A percentile compares a stretch with the other conserved stretches of the same genome.
phyloP scores from a whole-genome alignment of 2,329 filamentous ascomycete genomes.

The Aulographum hederae region DNA sequence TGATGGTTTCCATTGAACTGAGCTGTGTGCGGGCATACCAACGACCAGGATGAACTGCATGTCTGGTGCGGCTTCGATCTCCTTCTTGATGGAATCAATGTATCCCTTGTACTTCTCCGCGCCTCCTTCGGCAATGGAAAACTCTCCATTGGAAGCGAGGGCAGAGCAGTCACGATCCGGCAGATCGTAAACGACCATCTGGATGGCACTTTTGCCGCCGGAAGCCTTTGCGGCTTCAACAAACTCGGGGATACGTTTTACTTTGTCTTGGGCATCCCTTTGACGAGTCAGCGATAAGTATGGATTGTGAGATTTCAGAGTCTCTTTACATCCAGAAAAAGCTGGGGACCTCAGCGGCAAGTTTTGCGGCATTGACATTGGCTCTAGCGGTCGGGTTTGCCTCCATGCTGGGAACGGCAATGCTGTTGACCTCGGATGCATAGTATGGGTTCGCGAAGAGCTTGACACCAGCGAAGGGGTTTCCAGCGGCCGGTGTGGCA shows the following conservation, averaged over 20 bases:
- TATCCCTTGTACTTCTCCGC: conserved; percentile 33
- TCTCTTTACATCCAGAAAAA: no score
- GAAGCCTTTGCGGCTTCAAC: conserved; percentile 30
- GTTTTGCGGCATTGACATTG: no score
- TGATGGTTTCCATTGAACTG: background rate
- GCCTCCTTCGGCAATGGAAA: conserved; percentile 33
- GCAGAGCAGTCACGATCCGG: conserved; percentile 47
- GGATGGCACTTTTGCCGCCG: conserved; percentile 29
- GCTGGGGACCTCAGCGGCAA: conserved; percentile 31
- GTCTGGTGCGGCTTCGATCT: conserved; percentile 35
- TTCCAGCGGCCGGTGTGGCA: conserved; percentile 18
- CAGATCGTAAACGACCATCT: conserved; percentile 44
- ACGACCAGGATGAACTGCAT: conserved; percentile 31
- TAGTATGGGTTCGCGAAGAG: conserved; percentile 35
- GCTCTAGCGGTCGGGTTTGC: no score
- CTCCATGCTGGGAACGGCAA: conserved; percentile 44
- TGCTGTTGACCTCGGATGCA: conserved; percentile 30
- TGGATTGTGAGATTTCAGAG: no score
- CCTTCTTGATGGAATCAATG: conserved; percentile 33
- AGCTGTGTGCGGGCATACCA: conserved; percentile 15
- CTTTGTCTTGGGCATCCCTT: conserved; percentile 29
- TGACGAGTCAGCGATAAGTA: conserved; percentile 1
- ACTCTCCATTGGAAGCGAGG: conserved; percentile 44
- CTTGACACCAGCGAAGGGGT: conserved; percentile 30
- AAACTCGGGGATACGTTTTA: conserved; percentile 28